Conservation (phyloP, 164 flowering plant genomes). For the Vitis rotundifolia region DNA sequence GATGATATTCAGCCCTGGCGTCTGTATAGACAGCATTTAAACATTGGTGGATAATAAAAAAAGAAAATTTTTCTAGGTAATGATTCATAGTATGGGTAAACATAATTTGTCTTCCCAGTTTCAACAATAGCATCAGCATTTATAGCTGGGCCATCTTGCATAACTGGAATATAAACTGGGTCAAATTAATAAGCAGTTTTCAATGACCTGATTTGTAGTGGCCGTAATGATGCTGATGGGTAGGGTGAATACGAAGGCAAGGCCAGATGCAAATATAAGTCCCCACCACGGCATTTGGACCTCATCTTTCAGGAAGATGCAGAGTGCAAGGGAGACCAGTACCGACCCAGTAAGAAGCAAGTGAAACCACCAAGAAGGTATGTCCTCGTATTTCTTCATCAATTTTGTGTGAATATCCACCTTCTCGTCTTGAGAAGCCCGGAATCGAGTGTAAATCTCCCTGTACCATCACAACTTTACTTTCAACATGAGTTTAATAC, state of each 20-base stretch:
- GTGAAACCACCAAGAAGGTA: conserved; percentile 53
- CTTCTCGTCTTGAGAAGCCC: conserved; percentile 34
- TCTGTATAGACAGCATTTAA: neutral
- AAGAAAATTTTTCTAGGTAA: neutral
- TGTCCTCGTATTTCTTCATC: conserved; percentile 45
- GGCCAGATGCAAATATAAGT: conserved; percentile 11
- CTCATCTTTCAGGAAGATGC: conserved; percentile 18
- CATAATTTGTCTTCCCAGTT: too few species aligned
- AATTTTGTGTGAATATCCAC: conserved; percentile 45
- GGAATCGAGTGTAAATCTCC: conserved; percentile 40
- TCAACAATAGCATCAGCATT: too few species aligned
- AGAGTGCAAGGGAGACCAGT: conserved; percentile 10
- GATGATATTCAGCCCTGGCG: too few species aligned
- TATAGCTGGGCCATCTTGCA: conserved; percentile 5
- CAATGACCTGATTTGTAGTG: conserved; percentile 17
- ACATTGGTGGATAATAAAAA: conserved; percentile 1
- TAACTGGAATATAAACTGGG: neutral
- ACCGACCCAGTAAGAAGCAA: conserved; percentile 11
- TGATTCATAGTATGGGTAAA: too few species aligned
- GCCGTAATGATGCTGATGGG: conserved; percentile 20
- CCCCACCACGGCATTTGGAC: conserved; percentile 21
- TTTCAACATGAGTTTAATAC: neutral
- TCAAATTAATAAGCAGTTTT: neutral
- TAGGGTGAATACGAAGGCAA: conserved; percentile 12
- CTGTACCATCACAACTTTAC: conserved; percentile 22